Evolutionary conservation across 2,329 filamentous ascomycete genomes (phyloP).

Genomic region (Leptographium lundbergii): DNA sequence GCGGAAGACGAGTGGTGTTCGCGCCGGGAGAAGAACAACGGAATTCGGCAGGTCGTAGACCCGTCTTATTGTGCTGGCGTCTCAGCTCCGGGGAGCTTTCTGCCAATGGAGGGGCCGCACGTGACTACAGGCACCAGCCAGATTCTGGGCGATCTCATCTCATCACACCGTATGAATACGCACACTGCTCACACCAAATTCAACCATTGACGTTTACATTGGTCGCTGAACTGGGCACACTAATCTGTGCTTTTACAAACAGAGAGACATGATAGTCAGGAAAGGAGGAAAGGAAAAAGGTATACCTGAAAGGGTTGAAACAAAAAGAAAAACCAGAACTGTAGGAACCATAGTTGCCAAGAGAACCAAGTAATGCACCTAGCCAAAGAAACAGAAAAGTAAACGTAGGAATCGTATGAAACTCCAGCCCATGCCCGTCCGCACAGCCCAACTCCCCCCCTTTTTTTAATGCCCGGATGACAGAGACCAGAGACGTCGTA

Average conservation of each 20-base stretch:
- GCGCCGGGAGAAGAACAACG: not conserved
- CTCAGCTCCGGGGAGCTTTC: not conserved
- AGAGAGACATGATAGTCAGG: not conserved
- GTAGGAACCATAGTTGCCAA: not conserved
- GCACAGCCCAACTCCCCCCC: not conserved
- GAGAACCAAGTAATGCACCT: not conserved
- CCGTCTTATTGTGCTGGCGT: not conserved
- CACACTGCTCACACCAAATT: not conserved
- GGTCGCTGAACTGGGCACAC: not conserved
- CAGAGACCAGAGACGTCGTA: not conserved
- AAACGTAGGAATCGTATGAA: constrained; percentile 1
- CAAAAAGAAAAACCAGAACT: not conserved
- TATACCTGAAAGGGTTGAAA: not conserved
- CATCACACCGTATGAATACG: not conserved
- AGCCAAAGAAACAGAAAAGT: not conserved
- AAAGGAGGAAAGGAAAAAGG: not conserved
- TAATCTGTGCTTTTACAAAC: not conserved
- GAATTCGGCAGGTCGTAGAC: not conserved
- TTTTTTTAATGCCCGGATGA: not conserved
- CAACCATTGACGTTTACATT: not conserved
- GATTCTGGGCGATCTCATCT: not conserved
- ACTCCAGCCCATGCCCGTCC: constrained; percentile 11
- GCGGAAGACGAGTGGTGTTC: not conserved
- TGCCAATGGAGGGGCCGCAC: not conserved
- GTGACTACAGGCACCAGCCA: not conserved